A percentile compares a stretch with the other conserved stretches of the same genome.
Conservation (phyloP, 2,329 filamentous ascomycete species). For the Orbilia brochopaga region DNA sequence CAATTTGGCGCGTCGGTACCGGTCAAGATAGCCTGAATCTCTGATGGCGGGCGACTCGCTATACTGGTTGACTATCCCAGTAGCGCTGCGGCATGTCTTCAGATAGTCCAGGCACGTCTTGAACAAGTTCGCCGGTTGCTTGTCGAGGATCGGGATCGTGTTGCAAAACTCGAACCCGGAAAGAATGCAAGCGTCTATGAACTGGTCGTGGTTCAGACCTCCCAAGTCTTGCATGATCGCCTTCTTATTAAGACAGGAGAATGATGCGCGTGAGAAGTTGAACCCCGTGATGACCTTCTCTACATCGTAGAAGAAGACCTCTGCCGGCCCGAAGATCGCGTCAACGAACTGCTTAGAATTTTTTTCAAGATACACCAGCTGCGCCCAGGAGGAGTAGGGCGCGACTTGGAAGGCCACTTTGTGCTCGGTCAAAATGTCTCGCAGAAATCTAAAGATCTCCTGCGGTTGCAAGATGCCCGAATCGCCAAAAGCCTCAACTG, state of each 20-base stretch:
- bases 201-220: constrained; percentile 69
- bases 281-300: constrained; percentile 60
- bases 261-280: constrained; percentile 72
- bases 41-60: constrained; percentile 76
- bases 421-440: constrained; percentile 53
- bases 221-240: constrained; percentile 72
- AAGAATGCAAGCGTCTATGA: constrained; percentile 83
- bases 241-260: constrained; percentile 70
- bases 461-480: constrained; percentile 66
- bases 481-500: constrained; percentile 85
- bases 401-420: constrained; percentile 55
- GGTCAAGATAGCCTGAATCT: constrained; percentile 78
- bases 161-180: constrained; percentile 80
- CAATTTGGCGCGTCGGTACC: constrained; percentile 84
- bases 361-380: constrained; percentile 55
- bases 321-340: constrained; percentile 54
- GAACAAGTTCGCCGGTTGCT: constrained; percentile 65
- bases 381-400: constrained; percentile 55
- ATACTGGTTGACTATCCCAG: constrained; percentile 75
- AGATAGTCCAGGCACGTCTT: constrained; percentile 80
- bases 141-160: constrained; percentile 77
- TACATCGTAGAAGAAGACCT: constrained; percentile 56
- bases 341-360: constrained; percentile 54
- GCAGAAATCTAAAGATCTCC: constrained; percentile 54
- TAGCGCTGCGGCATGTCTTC: constrained; percentile 69